Evolutionary conservation across 2,329 filamentous ascomycete genomes (phyloP).

Genomic region (Ciborinia camelliae): DNA sequence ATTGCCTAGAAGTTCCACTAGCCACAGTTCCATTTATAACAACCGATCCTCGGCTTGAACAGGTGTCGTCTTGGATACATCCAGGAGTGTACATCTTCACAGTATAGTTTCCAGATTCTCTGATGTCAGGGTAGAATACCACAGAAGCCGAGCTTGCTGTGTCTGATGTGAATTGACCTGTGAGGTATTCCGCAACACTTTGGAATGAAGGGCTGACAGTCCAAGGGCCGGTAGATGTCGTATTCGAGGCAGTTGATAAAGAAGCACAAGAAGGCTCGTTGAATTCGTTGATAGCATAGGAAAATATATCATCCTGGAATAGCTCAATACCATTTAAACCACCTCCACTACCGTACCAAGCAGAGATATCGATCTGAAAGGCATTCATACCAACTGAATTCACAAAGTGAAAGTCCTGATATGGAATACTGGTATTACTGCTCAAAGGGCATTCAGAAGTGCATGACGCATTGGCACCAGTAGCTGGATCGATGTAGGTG

Average conservation of each 20-base stretch:
- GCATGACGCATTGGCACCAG: slow-evolving; percentile 66
- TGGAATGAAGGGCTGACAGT: slow-evolving; percentile 59
- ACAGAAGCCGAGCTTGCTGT: slow-evolving; percentile 60
- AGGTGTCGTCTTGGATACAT: slow-evolving; percentile 76
- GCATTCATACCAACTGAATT: slow-evolving; percentile 82
- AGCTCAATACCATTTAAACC: slow-evolving; percentile 84
- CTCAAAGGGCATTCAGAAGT: slow-evolving; percentile 83
- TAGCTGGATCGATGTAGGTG: slow-evolving; percentile 76
- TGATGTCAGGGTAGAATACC: slow-evolving; percentile 78
- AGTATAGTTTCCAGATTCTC: slow-evolving; percentile 86
- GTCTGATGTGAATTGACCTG: slow-evolving; percentile 52
- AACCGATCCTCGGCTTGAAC: slow-evolving; percentile 71
- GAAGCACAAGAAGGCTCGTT: slow-evolving; percentile 82
- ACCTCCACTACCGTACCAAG: slow-evolving; percentile 81
- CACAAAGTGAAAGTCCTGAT: slow-evolving; percentile 90
- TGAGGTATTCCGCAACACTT: slow-evolving; percentile 75
- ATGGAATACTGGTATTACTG: slow-evolving; percentile 59
- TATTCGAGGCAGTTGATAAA: slow-evolving; percentile 59
- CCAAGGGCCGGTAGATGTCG: slow-evolving; percentile 75
- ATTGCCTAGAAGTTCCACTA: slow-evolving; percentile 42
- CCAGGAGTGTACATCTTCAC: slow-evolving; percentile 91
- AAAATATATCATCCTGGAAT: slow-evolving; percentile 78
- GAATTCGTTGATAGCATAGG: slow-evolving; percentile 81
- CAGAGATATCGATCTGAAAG: slow-evolving; percentile 81
- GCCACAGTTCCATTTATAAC: slow-evolving; percentile 75